Percentiles rank a stretch among this genome's conserved stretches.
These are phyloP conservation scores for Dioscorea cayenensis DNA, from an alignment of 116 monocot species.

Conservation along the genomic window DNA sequence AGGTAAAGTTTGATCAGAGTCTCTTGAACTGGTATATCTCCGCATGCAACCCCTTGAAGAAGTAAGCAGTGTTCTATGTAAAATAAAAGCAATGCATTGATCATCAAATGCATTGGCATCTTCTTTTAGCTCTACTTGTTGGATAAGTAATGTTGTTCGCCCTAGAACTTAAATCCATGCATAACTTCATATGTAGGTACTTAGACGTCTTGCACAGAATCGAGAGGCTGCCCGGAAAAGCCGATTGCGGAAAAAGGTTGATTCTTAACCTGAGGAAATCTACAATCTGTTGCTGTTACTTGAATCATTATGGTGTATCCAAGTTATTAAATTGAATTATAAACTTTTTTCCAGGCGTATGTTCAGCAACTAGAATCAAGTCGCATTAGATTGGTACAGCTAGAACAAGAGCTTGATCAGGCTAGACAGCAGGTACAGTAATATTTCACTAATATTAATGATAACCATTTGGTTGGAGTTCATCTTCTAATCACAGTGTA, in stretches of 20 bases:
- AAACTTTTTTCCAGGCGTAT: constrained; percentile 46
- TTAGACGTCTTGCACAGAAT: constrained; percentile 91
- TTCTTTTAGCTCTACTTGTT: too few species aligned
- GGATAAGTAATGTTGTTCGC: not conserved
- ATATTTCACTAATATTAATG: not conserved
- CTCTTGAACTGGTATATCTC: too few species aligned
- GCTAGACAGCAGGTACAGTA: constrained; percentile 64
- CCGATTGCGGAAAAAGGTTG: constrained; percentile 83
- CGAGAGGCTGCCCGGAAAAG: constrained; percentile 93
- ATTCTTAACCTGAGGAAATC: not conserved
- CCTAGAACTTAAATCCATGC: not conserved
- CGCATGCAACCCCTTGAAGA: too few species aligned
- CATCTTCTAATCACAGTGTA: not conserved
- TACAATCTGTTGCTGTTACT: not conserved
- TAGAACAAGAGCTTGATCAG: constrained; percentile 71
- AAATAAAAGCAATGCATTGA: too few species aligned
- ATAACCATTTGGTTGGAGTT: not conserved
- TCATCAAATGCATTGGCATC: too few species aligned
- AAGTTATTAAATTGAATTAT: not conserved
- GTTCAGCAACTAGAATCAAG: constrained; percentile 91
- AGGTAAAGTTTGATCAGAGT: not conserved
- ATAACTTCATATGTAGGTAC: constrained; percentile 37
- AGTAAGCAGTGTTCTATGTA: too few species aligned
- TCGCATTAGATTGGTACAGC: constrained; percentile 61
- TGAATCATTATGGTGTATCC: not conserved